phyloP scores from a whole-genome alignment of 2,329 filamentous ascomycete genomes.

The Alternaria sp. region DNA sequence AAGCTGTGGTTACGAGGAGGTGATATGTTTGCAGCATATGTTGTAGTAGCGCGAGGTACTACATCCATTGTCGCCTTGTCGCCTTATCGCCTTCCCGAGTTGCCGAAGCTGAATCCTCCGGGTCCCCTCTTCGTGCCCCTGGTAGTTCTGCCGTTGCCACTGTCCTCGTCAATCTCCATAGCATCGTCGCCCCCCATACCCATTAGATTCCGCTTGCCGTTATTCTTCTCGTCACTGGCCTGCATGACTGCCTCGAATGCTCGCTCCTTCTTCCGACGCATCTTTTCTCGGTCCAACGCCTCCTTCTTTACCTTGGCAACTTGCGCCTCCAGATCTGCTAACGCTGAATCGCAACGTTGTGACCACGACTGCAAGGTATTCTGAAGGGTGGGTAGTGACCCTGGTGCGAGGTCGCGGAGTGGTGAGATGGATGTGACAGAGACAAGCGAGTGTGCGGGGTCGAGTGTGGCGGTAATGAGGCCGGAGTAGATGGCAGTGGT shows the following conservation, averaged over 20 bases:
- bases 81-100: conserved; percentile 38
- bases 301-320: conserved; percentile 69
- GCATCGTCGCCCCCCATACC: conserved; percentile 39
- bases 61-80: conserved; percentile 24
- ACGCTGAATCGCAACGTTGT: conserved; percentile 75
- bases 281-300: conserved; percentile 53
- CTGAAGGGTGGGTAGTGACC: conserved; percentile 74
- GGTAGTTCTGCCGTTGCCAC: conserved; percentile 31
- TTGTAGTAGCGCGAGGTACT: neutral
- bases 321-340: conserved; percentile 78
- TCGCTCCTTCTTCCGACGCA: conserved; percentile 53
- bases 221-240: conserved; percentile 37
- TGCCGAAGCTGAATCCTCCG: conserved; percentile 35
- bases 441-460: conserved; percentile 77
- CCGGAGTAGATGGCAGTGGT: conserved; percentile 88
- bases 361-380: conserved; percentile 77
- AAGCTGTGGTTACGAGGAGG: neutral
- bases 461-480: conserved; percentile 81
- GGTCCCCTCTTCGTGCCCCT: conserved; percentile 44
- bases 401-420: conserved; percentile 82
- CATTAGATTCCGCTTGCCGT: conserved; percentile 32
- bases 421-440: conserved; percentile 82
- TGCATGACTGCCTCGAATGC: conserved; percentile 47
- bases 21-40: neutral
- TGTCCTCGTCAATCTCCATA: conserved; percentile 51